A percentile compares a stretch with the other conserved stretches of the same genome.
Conservation (phyloP, 306 rosid species). For the Ceratonia siliqua region DNA sequence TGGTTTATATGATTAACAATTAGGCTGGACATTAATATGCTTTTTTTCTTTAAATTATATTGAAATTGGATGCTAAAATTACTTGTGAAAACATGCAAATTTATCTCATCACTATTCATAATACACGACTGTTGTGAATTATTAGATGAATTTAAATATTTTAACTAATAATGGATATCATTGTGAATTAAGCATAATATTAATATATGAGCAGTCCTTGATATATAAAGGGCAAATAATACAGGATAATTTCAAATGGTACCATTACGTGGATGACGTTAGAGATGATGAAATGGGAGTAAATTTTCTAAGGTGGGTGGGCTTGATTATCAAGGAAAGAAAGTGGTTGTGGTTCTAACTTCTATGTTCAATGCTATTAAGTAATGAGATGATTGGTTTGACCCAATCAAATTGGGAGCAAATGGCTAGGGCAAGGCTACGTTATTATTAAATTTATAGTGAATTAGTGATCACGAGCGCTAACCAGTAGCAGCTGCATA, state of each 20-base stretch:
- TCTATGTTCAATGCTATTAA: neutral
- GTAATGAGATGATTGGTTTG: neutral
- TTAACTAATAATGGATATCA: too few relatives aligned
- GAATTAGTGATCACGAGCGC: neutral
- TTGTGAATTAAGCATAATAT: too few relatives aligned
- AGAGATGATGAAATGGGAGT: neutral
- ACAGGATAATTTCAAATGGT: neutral
- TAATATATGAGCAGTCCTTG: too few relatives aligned
- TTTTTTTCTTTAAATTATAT: too few relatives aligned
- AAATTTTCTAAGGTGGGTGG: neutral
- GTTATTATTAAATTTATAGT: neutral
- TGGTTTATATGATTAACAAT: too few relatives aligned
- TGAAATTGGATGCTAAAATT: too few relatives aligned
- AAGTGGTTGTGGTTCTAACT: neutral
- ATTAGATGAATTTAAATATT: too few relatives aligned
- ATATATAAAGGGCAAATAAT: too few relatives aligned
- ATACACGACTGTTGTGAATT: too few relatives aligned
- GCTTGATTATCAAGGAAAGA: slow-evolving; percentile 13
- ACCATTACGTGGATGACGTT: neutral
- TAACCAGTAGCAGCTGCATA: slow-evolving; percentile 18
- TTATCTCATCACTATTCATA: too few relatives aligned
- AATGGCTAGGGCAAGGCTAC: neutral
- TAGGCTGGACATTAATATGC: too few relatives aligned
- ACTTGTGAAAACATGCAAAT: too few relatives aligned
- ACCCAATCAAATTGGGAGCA: neutral